Conservation (phyloP, 768 basidiomycete species). For the Sporobolomyces phaffii region DNA sequence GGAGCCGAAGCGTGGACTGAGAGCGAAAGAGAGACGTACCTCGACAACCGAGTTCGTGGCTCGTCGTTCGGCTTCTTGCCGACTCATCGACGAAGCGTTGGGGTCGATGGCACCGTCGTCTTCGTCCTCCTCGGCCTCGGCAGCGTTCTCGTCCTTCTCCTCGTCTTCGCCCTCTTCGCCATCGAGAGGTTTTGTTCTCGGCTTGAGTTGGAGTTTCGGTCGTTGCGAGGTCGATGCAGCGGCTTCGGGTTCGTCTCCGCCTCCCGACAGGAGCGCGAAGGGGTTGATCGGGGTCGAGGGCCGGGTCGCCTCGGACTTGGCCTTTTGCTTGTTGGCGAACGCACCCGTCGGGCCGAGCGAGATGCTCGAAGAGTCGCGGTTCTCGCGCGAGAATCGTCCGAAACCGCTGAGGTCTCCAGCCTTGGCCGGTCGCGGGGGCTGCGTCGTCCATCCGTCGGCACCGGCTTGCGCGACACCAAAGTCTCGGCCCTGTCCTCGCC, state of each 20-base stretch:
- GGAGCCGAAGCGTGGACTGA: no score
- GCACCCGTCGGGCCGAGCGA: constrained; percentile 80
- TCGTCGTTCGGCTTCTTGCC: constrained; percentile 63
- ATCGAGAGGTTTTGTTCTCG: constrained; percentile 67
- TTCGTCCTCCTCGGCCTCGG: constrained; percentile 50
- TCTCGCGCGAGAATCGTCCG: constrained; percentile 67
- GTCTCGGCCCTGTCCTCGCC: constrained; percentile 66
- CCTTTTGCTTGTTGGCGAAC: constrained; percentile 64
- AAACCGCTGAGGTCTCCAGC: constrained; percentile 81
- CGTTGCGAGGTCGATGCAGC: constrained; percentile 50
- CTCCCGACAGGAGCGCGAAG: constrained; percentile 51
- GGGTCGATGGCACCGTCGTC: constrained; percentile 43
- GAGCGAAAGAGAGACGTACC: constrained; percentile 1
- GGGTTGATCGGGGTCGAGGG: constrained; percentile 53
- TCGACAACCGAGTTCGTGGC: constrained; percentile 71
- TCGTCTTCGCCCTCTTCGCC: constrained; percentile 49
- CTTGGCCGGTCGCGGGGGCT: constrained; percentile 61
- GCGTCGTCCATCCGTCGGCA: constrained; percentile 77
- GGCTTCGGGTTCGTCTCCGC: constrained; percentile 45
- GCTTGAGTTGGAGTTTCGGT: constrained; percentile 66
- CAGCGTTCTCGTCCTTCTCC: constrained; percentile 53
- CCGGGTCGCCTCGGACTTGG: constrained; percentile 60
- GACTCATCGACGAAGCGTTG: constrained; percentile 44
- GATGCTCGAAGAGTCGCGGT: constrained; percentile 53
- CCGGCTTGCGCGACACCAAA: constrained; percentile 57